Evolutionary conservation across 2,329 filamentous ascomycete species (phyloP).

Genomic region (Penicillium freii): DNA sequence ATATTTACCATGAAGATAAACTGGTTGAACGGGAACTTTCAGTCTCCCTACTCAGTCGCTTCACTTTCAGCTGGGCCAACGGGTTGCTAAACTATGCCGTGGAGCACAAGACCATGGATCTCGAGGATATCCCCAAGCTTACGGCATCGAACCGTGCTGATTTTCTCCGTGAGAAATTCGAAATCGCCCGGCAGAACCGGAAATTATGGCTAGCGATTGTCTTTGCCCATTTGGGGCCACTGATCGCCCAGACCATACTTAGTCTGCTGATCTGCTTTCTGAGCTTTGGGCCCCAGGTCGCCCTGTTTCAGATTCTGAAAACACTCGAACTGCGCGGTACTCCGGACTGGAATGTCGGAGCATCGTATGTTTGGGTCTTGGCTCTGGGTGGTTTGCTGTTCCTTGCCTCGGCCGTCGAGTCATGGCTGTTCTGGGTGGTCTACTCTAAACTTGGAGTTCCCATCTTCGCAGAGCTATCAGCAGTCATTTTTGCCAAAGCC

Average conservation of each 20-base stretch:
- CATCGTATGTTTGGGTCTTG: conserved; percentile 67
- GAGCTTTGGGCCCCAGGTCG: conserved; percentile 69
- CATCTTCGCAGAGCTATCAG: conserved; percentile 66
- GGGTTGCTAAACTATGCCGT: conserved; percentile 55
- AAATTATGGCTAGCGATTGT: conserved; percentile 62
- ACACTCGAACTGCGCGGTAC: conserved; percentile 58
- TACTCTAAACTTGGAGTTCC: conserved; percentile 64
- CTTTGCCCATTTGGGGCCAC: conserved; percentile 54
- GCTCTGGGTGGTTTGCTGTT: conserved; percentile 62
- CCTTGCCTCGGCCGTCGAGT: conserved; percentile 57
- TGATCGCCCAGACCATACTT: conserved; percentile 60
- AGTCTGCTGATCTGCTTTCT: conserved; percentile 56
- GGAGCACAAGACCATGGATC: conserved; percentile 59
- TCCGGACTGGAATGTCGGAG: conserved; percentile 47
- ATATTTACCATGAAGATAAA: conserved; percentile 60
- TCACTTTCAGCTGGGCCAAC: conserved; percentile 65
- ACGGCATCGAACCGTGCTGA: conserved; percentile 55
- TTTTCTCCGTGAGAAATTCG: conserved; percentile 52
- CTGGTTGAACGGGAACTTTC: conserved; percentile 65
- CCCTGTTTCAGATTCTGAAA: conserved; percentile 64
- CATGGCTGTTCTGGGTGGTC: conserved; percentile 66
- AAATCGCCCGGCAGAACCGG: conserved; percentile 28
- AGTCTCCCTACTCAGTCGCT: conserved; percentile 58
- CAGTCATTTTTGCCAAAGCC: conserved; percentile 73
- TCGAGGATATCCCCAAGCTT: conserved; percentile 62